Percentiles rank a stretch among this genome's conserved stretches.
phyloP scores from a whole-genome alignment of 352 stramenopile species.

The Blastocystis sp. region DNA sequence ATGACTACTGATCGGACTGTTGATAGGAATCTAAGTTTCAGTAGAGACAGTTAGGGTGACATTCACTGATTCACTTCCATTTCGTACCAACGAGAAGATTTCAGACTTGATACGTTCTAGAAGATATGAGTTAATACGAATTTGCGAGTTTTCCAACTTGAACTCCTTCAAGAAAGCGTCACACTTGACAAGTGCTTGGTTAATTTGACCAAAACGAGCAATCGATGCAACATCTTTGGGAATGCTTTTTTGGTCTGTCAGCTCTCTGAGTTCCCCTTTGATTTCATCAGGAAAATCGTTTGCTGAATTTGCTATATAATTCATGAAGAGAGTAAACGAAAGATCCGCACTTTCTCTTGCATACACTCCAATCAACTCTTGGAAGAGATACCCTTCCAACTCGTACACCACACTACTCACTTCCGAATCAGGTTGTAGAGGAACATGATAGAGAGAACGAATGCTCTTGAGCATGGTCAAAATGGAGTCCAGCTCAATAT shows the following conservation, averaged over 20 bases:
- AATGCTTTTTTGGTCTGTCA: background rate
- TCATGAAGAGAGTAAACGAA: background rate
- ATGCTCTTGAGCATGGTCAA: background rate
- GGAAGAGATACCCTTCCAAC: background rate
- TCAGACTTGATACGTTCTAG: background rate
- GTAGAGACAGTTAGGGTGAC: background rate
- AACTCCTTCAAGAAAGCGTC: background rate
- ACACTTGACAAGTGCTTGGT: background rate
- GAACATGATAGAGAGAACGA: background rate
- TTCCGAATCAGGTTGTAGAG: background rate
- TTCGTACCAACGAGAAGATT: background rate
- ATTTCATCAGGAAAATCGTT: constrained; percentile 31
- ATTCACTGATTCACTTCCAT: background rate
- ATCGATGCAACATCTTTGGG: background rate
- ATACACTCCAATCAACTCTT: background rate
- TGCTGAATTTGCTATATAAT: background rate
- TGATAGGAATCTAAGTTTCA: background rate
- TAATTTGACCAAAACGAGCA: background rate
- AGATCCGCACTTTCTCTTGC: background rate
- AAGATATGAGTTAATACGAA: background rate
- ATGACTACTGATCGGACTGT: background rate
- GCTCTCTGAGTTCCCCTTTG: constrained; percentile 9
- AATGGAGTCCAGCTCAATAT: background rate
- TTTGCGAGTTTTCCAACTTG: background rate
- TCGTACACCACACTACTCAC: background rate